Base-by-base conservation (phyloP, 2,329 filamentous ascomycete genomes). In the Moelleriella libera region DNA sequence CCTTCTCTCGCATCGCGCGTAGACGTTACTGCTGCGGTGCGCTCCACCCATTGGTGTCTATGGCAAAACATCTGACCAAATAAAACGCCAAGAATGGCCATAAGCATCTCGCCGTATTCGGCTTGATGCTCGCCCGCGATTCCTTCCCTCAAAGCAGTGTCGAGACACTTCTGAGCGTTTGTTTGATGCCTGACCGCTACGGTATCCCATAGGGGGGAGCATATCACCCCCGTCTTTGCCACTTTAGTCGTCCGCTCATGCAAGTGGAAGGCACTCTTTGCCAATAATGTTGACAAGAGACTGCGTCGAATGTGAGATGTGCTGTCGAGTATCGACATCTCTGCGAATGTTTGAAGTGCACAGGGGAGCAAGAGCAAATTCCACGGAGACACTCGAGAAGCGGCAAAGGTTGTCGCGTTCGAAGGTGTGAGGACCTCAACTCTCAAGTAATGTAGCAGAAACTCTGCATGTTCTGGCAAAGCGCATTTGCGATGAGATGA, bases 191-290 rank as follows among this genome's bases (percentile, higher is more conserved):
- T 45, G 4, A 55, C 12, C 0, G 55, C 61, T n/a, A 63, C 45
- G 0, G 58, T 54, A 1, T 59, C 57, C 51, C 63, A 63, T 6
- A 59, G 34, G 2, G 12, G 30, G 50, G 50, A 46, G 4, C 46
- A 0, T 32, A 31, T 11, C 14, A 11, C 11, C 3, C 2, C 9
- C 34, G 34, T 8, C 4, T 8, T 12, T 39, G 34, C 34, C 8
- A 9, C 9, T 39, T 34, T 45, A 4, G 10, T 14, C n/a, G 53
- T 48, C 21, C 58, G 56, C 11, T n/a, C 14, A 6, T 63, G 55
- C 0, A 70, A 53, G 40, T 65, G 65, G n/a, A 68, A 64, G 0
- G 69, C 68, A 41, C 67, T 68, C 6, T 68, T 64, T 1, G 68
- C 62, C 3, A 72, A 52, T 0, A 67, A 61, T 0, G 62, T 63